Base-by-base conservation (phyloP, 202 grass and related monocot genomes). In the Carex arenaria region DNA sequence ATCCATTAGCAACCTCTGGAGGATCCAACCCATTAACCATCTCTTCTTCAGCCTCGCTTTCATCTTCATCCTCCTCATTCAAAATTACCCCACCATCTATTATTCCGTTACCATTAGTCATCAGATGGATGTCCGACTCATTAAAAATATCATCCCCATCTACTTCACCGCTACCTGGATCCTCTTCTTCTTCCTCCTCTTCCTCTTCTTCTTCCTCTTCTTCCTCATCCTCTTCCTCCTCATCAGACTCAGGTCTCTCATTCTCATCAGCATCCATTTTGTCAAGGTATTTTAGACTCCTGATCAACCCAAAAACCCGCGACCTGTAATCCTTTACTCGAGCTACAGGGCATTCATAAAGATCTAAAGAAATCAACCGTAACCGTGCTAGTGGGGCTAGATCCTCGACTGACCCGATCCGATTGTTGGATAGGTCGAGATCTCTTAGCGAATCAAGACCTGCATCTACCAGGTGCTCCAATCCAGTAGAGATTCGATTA, bases 221-320 rank as follows among this genome's bases (percentile, higher is more conserved):
- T 1, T 92, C 93, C 0, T 84, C 90, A 0, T 94, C 94, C 10
- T 93, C 95, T 4, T 94, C 94, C 9, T 97, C 95, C 13, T 98
- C 95, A 32, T 98, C 95, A 8, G 95, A 92, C 86, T 98, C 95
- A 2, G 90, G 95, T 2, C 95, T 80, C 85, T 98, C 95, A 89
- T 98, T 98, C 87, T 98, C 92, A 80, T 98, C 95, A 17, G 95
- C 90, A 34, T 98, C 92, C 95, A 91, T 91, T 91, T 98, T 98
- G 42, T 98, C 95, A 0, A 98, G 90, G 67, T 98, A 94, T 62
- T 86, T 98, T 56, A 98, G 83, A 17, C 92, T 98, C 61, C 92
- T 86, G 86, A 98, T 98, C 82, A 98, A 80, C 11, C 76, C 89
- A 38, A 98, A 98, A 5, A 98, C 95, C 82, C 89, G 88, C 51